Base-by-base conservation (phyloP, 306 rosid species). In the Prunus fruticosa region DNA sequence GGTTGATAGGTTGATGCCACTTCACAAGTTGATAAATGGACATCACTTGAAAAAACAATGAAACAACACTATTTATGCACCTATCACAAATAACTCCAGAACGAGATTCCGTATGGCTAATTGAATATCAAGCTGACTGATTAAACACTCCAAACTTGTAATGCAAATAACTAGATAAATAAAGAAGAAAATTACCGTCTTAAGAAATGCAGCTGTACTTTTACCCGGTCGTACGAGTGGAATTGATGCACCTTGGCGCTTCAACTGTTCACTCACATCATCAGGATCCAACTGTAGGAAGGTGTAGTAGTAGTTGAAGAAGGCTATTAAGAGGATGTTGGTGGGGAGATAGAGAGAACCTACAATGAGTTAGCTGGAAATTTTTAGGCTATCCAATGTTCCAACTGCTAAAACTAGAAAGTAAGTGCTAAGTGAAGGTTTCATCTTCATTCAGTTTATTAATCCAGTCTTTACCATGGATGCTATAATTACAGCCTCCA, bases 221-320 rank as follows among this genome's bases (percentile, higher is more conserved):
- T 78, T 90, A 64, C 98, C 96, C 6, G 96, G 96, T 47, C 97
- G 90, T 79, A 95, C 96, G 49, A 95, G 96, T 60, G 97, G 97
- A 88, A 92, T 88, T 28, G 98, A 92, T 76, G 98, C 98, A 82
- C 96, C 98, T 89, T 92, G 97, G 20, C 96, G 96, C 77, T 92
- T 95, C 89, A 92, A 87, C 78, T 90, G 97, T 83, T 94, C 98
- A 71, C 98, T 90, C 73, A 92, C 86, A 83, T 95, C 98, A 79
- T 95, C 97, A 47, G 97, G 95, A 78, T 94, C 98, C 87, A 94
- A 81, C 86, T 92, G 97, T 22, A 92, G 91, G 89, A 94, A 94
- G 66, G 98, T 94, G 89, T 94, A 94, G 82, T 94, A 91, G 80
- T 94, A 94, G 85, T 94, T 94, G 97, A 94, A 94, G 93, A 94